phyloP scores from a whole-genome alignment of 1,139 yeast species.

The Sugiyamaella neomexicana region DNA sequence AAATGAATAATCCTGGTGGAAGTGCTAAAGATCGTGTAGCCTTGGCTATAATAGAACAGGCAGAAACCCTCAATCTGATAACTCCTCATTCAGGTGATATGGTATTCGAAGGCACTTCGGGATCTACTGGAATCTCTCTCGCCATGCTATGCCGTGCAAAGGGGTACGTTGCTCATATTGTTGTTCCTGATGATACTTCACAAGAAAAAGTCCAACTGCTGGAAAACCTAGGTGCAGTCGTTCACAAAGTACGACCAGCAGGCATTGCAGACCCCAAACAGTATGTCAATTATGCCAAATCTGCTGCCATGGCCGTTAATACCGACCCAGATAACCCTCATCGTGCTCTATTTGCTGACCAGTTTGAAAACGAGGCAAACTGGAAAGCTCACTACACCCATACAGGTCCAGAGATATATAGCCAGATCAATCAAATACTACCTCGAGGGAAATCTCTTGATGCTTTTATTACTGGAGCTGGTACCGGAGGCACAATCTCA shows the following conservation, averaged over 20 bases:
- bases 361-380: slow-evolving; percentile 88
- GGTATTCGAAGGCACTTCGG: slow-evolving; percentile 91
- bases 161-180: slow-evolving; percentile 88
- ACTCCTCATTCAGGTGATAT: slow-evolving; percentile 61
- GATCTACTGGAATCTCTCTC: slow-evolving; percentile 92
- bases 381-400: slow-evolving; percentile 81
- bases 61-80: slow-evolving; percentile 60
- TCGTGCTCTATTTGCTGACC: slow-evolving; percentile 85
- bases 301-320: slow-evolving; percentile 58
- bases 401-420: slow-evolving; percentile 88
- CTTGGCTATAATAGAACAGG: slow-evolving; percentile 69
- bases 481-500: slow-evolving; percentile 78
- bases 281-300: slow-evolving; percentile 84
- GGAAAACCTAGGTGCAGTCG: slow-evolving; percentile 72
- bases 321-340: slow-evolving; percentile 38
- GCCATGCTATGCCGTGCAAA: slow-evolving; percentile 84
- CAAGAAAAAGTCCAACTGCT: slow-evolving; percentile 74
- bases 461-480: slow-evolving; percentile 77
- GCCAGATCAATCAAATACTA: slow-evolving; percentile 55
- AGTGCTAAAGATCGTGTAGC: slow-evolving; percentile 96
- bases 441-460: slow-evolving; percentile 47
- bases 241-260: slow-evolving; percentile 93
- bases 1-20: slow-evolving; percentile 88
- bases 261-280: slow-evolving; percentile 92
- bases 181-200: slow-evolving; percentile 94